Evolutionary conservation across 306 rosid genomes (phyloP).

Genomic region (Trichosanthes truncata): DNA sequence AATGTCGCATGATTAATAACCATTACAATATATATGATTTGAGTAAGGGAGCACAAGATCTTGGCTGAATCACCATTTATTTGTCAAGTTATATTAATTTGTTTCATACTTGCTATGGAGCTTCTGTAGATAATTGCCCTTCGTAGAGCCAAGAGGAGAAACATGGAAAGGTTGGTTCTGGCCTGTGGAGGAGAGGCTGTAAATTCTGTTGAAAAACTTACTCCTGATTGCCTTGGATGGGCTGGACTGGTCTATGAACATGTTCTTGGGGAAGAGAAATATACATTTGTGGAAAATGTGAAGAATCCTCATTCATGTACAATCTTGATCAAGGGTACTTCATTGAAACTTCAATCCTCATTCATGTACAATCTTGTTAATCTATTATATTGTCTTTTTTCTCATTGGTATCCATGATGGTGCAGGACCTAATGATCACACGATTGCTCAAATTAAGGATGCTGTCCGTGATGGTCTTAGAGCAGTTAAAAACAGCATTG

Average conservation of each 20-base stretch:
- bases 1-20: background rate
- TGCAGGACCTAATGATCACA: conserved; percentile 97
- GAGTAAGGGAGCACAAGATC: background rate
- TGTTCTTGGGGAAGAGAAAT: conserved; percentile 92
- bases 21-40: background rate
- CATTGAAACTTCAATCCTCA: background rate
- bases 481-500: conserved; percentile 91
- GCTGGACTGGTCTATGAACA: conserved; percentile 98
- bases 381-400: conserved; percentile 24
- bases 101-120: background rate
- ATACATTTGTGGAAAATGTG: conserved; percentile 87
- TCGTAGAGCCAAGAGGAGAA: conserved; percentile 97
- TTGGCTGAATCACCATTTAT: background rate
- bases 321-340: conserved; percentile 82
- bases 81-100: conserved; percentile 9
- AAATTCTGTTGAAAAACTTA: conserved; percentile 82
- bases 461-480: conserved; percentile 97
- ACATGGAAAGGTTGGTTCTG: conserved; percentile 95
- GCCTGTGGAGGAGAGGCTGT: conserved; percentile 98
- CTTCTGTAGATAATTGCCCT: conserved; percentile 70
- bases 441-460: conserved; percentile 96
- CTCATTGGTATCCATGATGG: conserved; percentile 13
- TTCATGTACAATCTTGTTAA: background rate
- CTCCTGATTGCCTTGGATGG: conserved; percentile 94
- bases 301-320: conserved; percentile 94